Percentiles rank a stretch among this genome's conserved stretches.
Conservation (phyloP, 2,329 filamentous ascomycete species). For the Scortechinia acanthostroma region DNA sequence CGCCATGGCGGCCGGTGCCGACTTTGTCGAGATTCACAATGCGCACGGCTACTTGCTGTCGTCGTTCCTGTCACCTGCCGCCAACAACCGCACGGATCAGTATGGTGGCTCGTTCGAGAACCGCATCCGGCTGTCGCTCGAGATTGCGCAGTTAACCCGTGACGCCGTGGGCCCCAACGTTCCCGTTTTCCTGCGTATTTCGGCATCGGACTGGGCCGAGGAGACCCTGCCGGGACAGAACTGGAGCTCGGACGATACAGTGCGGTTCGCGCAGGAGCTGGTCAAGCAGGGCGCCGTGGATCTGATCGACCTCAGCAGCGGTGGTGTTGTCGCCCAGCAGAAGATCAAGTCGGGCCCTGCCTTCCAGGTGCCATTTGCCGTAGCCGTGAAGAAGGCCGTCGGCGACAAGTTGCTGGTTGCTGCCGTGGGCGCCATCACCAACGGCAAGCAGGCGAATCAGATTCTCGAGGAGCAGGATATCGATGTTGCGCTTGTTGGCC, state of each 20-base stretch:
- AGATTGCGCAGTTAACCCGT: conserved; percentile 57
- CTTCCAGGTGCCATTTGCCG: conserved; percentile 68
- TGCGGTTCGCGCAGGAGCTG: conserved; percentile 54
- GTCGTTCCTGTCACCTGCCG: conserved; percentile 31
- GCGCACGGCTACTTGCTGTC: conserved; percentile 38
- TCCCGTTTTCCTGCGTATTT: conserved; percentile 69
- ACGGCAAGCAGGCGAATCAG: conserved; percentile 44
- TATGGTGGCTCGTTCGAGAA: conserved; percentile 37
- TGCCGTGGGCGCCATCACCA: conserved; percentile 50
- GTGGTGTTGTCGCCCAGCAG: conserved; percentile 53
- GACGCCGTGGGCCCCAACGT: conserved; percentile 55
- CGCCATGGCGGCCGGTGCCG: conserved; percentile 20
- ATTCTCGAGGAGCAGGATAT: conserved; percentile 40
- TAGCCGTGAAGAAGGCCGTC: conserved; percentile 64
- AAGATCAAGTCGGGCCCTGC: conserved; percentile 50
- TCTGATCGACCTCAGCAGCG: conserved; percentile 66
- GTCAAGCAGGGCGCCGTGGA: conserved; percentile 60
- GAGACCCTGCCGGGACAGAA: conserved; percentile 36
- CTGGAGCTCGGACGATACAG: conserved; percentile 62
- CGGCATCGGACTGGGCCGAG: conserved; percentile 72
- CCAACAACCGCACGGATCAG: conserved; percentile 34
- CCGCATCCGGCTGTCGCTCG: conserved; percentile 42
- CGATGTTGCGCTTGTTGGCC: conserved; percentile 47
- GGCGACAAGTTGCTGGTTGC: conserved; percentile 56
- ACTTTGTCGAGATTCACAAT: conserved; percentile 30